Evolutionary conservation across 164 flowering plant genomes (phyloP), one percentile per base, ranked within the genome.

Genomic region (Malania oleifera): DNA sequence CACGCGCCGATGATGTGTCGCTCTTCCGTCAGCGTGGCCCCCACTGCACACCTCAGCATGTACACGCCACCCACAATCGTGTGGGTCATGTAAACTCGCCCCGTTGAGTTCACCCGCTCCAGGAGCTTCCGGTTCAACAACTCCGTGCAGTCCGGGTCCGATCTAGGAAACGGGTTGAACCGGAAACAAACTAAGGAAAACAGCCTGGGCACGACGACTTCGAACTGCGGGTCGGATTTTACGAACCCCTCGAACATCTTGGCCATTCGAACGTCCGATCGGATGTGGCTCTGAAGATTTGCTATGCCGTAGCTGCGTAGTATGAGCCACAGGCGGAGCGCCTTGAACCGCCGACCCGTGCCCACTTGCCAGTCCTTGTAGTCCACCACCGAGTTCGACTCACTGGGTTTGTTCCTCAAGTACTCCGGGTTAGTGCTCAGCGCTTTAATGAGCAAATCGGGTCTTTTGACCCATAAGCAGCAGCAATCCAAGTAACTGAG

Each of bases 361-460:
- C 76, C 79, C 23, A 85, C 61, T 48, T 85, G 91, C 91, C 88
- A 85, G 53, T 85, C 91, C 52, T 83, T 81, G 52, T 69, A 85
- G 38, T 85, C 91, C 11, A 82, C 78, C 5, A 82, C 86, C 40
- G 46, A 45, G 19, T 70, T 54, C 0, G 74, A 73, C 44, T 79
- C 84, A 26, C 72, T 82, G 1, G 67, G 65, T 28, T 73, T 73
- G 70, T 83, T 83, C 35, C 58, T 74, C 52, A 83, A 59, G 47
- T 75, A 79, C 70, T 81, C 85, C 5, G 88, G 84, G 49, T 75
- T 64, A 1, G 81, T 77, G 38, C 70, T 63, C 25, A 81, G 34
- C 0, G 82, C 78, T 10, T 44, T 59, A 1, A 69, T 54, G 1
- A 82, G 27, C 26, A 50, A 40, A 20, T 26, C 44, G 3, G 80